Evolutionary conservation across 805 yeast genomes (phyloP).

Genomic region (Wilhelminamyces savonicus): DNA sequence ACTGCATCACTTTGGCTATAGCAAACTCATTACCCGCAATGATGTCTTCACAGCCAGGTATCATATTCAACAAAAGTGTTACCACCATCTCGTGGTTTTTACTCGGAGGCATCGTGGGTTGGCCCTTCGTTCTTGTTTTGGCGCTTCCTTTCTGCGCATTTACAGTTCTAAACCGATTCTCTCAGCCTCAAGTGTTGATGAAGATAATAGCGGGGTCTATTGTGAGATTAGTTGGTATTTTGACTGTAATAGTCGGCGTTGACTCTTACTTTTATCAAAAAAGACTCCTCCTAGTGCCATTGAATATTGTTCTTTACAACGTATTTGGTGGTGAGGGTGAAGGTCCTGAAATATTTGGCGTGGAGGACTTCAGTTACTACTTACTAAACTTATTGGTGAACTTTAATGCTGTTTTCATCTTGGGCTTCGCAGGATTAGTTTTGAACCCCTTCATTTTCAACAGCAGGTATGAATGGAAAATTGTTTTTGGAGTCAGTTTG

Average conservation of each 20-base stretch:
- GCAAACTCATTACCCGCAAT: slow-evolving; percentile 26
- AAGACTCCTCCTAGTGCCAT: slow-evolving; percentile 60
- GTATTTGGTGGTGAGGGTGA: slow-evolving; percentile 61
- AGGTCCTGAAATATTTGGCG: slow-evolving; percentile 90
- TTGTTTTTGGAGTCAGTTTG: slow-evolving; percentile 8
- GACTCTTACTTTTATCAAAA: slow-evolving; percentile 59
- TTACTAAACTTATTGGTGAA: slow-evolving; percentile 62
- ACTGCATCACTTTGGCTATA: slow-evolving; percentile 39
- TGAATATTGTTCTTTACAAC: slow-evolving; percentile 78
- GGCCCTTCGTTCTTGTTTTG: slow-evolving; percentile 80
- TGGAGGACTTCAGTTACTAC: slow-evolving; percentile 74
- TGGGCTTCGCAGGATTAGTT: slow-evolving; percentile 36
- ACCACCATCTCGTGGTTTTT: slow-evolving; percentile 30
- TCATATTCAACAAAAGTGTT: background rate
- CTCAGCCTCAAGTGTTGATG: slow-evolving; percentile 6
- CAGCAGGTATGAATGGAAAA: slow-evolving; percentile 2
- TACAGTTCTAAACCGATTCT: slow-evolving; percentile 10
- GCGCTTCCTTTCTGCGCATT: slow-evolving; percentile 54
- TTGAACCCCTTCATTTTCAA: slow-evolving; percentile 11
- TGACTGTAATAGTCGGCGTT: slow-evolving; percentile 26
- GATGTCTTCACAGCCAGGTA: slow-evolving; percentile 1
- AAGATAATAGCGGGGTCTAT: slow-evolving; percentile 5
- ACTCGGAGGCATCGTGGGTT: slow-evolving; percentile 77
- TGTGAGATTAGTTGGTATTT: slow-evolving; percentile 10
- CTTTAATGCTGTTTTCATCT: slow-evolving; percentile 51